Evolutionary conservation across 2,329 filamentous ascomycete species (phyloP).

Genomic region (Colletotrichum trifolii): DNA sequence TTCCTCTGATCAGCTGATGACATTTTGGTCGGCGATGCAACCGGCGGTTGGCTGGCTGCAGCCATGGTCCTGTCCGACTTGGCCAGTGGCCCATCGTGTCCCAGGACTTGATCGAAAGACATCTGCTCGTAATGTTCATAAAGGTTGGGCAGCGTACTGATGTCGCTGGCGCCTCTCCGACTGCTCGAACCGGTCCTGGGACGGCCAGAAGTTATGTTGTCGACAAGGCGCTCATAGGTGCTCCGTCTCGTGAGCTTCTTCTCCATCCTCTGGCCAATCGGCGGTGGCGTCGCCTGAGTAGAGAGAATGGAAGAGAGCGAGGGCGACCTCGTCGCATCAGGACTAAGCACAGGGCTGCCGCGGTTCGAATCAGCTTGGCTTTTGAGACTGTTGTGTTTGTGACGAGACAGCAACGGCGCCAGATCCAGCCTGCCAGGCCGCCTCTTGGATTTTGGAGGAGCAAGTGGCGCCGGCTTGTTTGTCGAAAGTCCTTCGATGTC

Average conservation of each 20-base stretch:
- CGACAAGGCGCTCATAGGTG: constrained; percentile 46
- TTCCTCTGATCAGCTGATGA: constrained; percentile 11
- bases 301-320: constrained; percentile 53
- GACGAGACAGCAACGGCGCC: constrained; percentile 53
- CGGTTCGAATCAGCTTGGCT: constrained; percentile 33
- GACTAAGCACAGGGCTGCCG: constrained; percentile 43
- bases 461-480: constrained; percentile 32
- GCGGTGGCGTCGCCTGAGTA: constrained; percentile 41
- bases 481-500: constrained; percentile 53
- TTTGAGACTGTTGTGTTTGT: constrained; percentile 40
- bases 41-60: constrained; percentile 10
- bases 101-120: constrained; percentile 58
- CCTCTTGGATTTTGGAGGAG: constrained; percentile 53
- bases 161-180: constrained; percentile 32
- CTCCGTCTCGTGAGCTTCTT: constrained; percentile 48
- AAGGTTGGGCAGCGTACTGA: constrained; percentile 59
- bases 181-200: constrained; percentile 33
- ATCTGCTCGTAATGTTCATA: constrained; percentile 70
- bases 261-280: constrained; percentile 40
- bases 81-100: constrained; percentile 26
- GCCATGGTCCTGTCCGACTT: constrained; percentile 15
- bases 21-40: constrained; percentile 21
- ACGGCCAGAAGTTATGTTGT: constrained; percentile 24
- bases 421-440: constrained; percentile 63
- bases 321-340: constrained; percentile 55